Evolutionary conservation across 2,329 filamentous ascomycete species (phyloP), one percentile per base, ranked within the genome.

Genomic region (Xylariaceae sp.): DNA sequence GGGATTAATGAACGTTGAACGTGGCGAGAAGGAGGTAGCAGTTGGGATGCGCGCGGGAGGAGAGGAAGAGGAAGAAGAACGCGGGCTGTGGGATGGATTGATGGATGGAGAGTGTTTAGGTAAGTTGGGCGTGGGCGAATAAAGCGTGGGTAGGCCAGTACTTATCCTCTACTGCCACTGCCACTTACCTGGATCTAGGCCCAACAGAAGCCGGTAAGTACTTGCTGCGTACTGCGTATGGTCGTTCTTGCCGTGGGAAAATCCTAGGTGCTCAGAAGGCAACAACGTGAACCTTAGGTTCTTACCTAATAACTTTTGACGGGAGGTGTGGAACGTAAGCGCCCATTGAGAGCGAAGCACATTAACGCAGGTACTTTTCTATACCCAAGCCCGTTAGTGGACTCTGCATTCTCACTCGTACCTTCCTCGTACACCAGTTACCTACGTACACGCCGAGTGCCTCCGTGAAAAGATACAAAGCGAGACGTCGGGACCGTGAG

Each of bases 11-110:
- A 42, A 42, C 37, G 8, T 42, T 9, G 37, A 7, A 42, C 37
- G 37, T 42, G 37, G 9, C 37, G 37, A 42, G 37, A 88, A 42
- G 37, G 9, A 13, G 11, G 37, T 10, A 8, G 37, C 8, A 42
- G 37, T 42, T 42, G 37, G 23, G 37, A 42, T 42, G 37, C 37
- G 37, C 37, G 37, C 37, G 37, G 8, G 11, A 13, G 37, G 11
- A 42, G 11, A 42, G 8, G 11, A 13, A 4, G 11, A 42, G 8
- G 11, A 42, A 42, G 11, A 42, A 42, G 37, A 13, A 13, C 37
- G 11, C 37, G 11, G 37, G 37, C 23, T 30, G 23, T 42, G 37
- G 37, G 37, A 42, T 42, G 37, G 37, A 42, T 9, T 5, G 37
- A 42, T 42, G 37, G 37, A 42, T 9, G 37, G 37, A 42, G 11